Evolutionary conservation across 768 basidiomycete genomes (phyloP), one percentile per base, ranked within the genome.

Genomic region (Tephrocybe rancida): DNA sequence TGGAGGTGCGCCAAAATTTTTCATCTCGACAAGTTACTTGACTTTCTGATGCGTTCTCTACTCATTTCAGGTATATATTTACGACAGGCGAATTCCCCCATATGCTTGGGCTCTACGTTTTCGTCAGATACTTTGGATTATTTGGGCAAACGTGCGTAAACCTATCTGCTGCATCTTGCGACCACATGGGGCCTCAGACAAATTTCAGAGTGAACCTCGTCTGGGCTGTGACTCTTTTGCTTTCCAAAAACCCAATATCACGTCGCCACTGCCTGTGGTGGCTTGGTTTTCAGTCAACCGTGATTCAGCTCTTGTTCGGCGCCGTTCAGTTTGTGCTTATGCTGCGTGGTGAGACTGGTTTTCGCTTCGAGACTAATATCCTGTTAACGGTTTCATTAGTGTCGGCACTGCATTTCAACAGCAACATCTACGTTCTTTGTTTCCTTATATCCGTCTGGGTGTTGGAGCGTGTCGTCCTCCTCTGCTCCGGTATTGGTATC

Each of bases 81-180:
- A 34, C 8, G 16, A 16, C n/a, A 50, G 48, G 24, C 21, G 32
- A 11, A 34, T 25, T 11, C 18, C 39, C 42, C 8, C 19, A 5
- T 1, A 44, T 54, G 11, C 55, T 57, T 30, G 10, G 41, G 2
- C 24, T 54, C 1, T 64, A 61, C 39, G 30, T 52, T 13, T 52
- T 59, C 21, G 46, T 50, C 22, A 50, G 62, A 27, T 64, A 64
- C 54, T 10, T 55, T 44, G 58, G 48, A 11, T 38, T 64, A 16
- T 18, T 55, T 25, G 57, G 54, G 13, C 62, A 61, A 44, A 57
- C 53, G 62, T 56, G 37, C 16, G 43, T 29, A 39, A 24, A 39
- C 48, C 5, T 41, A n/a, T 18, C 16, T 1, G 25, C 24, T 42
- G 4, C 18, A 16, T 45, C 4, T 11, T 34, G 19, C 16, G 19